Base-by-base conservation (phyloP, 2,329 filamentous ascomycete genomes). In the Pseudonectria buxi region DNA sequence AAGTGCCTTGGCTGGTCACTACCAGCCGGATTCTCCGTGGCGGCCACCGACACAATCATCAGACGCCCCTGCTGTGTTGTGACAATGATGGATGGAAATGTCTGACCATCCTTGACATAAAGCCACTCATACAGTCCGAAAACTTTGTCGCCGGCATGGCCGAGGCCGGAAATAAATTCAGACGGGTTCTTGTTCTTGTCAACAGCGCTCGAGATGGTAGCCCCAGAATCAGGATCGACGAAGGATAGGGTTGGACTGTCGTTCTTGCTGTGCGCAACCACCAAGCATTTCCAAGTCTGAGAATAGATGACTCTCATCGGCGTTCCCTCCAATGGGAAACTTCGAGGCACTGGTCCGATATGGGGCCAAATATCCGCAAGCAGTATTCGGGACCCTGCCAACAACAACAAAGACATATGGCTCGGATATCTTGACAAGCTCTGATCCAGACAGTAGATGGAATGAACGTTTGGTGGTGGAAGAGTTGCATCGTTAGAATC, bases 111-210 rank as follows among this genome's bases (percentile, higher is more conserved):
- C 36, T 74, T 73, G 24, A 64, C 59, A 42, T 74, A 77, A 5
- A 66, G 55, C 83, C 83, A 88, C 41, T 85, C 78, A 2, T 71
- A 57, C 7, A 88, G 56, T 1, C 74, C 68, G 28, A 75, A 66
- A 2, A 88, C 72, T 26, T 67, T 68, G 43, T 83, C 78, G 1
- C 72, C 72, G 1, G 58, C 44, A 29, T 73, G 68, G 2, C 74
- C 74, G 12, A 87, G 62, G 4, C 72, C 71, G 12, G 66, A 68
- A 22, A 81, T 71, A 37, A 71, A 74, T 1, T 69, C 59, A 1
- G 67, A 55, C 1, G 59, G 52, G 4, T 62, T 56, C 12, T 59
- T 62, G 3, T 61, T 57, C 27, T 61, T 68, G 36, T 71, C 64
- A 2, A 56, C 51, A 0, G 75, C 62, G 10, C 51, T 45, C 1